Evolutionary conservation across 768 basidiomycete genomes (phyloP).

Genomic region (Termitomyces sp.): DNA sequence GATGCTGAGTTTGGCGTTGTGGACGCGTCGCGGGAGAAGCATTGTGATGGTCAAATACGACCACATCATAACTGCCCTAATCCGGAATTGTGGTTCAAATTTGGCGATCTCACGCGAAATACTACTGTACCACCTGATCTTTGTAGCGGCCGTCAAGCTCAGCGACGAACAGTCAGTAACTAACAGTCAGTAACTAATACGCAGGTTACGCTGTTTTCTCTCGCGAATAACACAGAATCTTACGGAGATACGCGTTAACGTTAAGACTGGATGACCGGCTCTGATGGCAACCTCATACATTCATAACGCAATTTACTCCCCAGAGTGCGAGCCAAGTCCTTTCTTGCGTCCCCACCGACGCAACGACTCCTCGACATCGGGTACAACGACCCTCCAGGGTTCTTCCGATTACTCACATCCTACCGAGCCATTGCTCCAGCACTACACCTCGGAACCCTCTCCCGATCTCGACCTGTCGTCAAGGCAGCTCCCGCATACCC

Average conservation of each 20-base stretch:
- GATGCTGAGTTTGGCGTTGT: slow-evolving; percentile 3
- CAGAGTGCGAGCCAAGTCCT: slow-evolving; percentile 29
- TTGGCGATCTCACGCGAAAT: slow-evolving; percentile 7
- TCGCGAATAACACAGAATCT: neutral
- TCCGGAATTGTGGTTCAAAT: slow-evolving; percentile 13
- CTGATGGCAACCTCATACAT: slow-evolving; percentile 61
- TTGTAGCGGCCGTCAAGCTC: slow-evolving; percentile 13
- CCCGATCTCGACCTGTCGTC: slow-evolving; percentile 33
- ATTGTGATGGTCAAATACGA: slow-evolving; percentile 11
- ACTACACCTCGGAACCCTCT: slow-evolving; percentile 26
- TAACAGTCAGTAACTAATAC: neutral
- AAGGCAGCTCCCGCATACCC: slow-evolving; percentile 30
- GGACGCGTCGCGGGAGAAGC: slow-evolving; percentile 15
- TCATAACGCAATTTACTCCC: slow-evolving; percentile 51
- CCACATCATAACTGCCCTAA: slow-evolving; percentile 13
- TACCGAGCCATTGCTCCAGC: slow-evolving; percentile 41
- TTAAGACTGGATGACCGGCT: slow-evolving; percentile 22
- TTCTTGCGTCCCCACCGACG: slow-evolving; percentile 44
- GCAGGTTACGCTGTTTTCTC: neutral
- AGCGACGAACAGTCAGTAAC: neutral
- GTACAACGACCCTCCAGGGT: slow-evolving; percentile 32
- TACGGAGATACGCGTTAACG: slow-evolving; percentile 13
- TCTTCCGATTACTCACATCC: slow-evolving; percentile 41
- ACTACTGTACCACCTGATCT: neutral
- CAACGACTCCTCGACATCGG: slow-evolving; percentile 37